Percentiles rank a stretch among this genome's conserved stretches.
These are phyloP conservation scores for Tremella fuciformis DNA, from an alignment of 768 basidiomycete genomes.

Conservation along the genomic window DNA sequence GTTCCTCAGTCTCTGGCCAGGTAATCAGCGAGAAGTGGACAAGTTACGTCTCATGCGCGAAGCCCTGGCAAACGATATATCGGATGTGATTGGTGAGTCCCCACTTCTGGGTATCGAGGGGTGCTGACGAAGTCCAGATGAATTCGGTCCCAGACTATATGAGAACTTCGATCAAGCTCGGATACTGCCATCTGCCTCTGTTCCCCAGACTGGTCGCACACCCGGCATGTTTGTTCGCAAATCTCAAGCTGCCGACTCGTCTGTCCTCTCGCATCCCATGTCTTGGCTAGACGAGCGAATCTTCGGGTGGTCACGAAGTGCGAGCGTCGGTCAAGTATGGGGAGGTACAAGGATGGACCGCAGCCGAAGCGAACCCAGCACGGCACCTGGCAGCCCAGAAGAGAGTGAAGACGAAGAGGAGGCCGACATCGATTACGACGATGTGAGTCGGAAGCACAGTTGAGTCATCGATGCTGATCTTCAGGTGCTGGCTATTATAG, in stretches of 20 bases:
- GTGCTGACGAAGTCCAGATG: conserved; percentile 60
- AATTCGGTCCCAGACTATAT: conserved; percentile 81
- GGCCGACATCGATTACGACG: conserved; percentile 85
- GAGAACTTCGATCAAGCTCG: conserved; percentile 84
- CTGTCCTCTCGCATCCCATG: conserved; percentile 82
- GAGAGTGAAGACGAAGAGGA: conserved; percentile 71
- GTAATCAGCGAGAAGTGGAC: conserved; percentile 76
- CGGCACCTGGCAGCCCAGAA: conserved; percentile 67
- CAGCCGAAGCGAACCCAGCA: conserved; percentile 56
- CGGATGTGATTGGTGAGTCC: conserved; percentile 55
- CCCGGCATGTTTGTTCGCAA: conserved; percentile 76
- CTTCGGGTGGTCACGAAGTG: conserved; percentile 61
- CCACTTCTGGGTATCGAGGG: conserved; percentile 2
- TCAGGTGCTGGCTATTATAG: conserved; percentile 44
- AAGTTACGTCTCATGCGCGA: conserved; percentile 71
- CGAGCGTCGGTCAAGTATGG: conserved; percentile 81
- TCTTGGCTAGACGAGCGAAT: conserved; percentile 91
- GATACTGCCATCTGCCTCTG: conserved; percentile 78
- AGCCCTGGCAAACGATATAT: conserved; percentile 76
- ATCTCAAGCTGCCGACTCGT: conserved; percentile 54
- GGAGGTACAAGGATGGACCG: conserved; percentile 57
- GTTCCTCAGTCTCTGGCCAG: conserved; percentile 79
- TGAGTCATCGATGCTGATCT: background rate
- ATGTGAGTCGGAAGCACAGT: conserved; percentile 56
- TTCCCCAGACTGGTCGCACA: conserved; percentile 72